Evolutionary conservation across 2,329 filamentous ascomycete species (phyloP), one percentile per base, ranked within the genome.

Genomic region (Colletotrichum sp.): DNA sequence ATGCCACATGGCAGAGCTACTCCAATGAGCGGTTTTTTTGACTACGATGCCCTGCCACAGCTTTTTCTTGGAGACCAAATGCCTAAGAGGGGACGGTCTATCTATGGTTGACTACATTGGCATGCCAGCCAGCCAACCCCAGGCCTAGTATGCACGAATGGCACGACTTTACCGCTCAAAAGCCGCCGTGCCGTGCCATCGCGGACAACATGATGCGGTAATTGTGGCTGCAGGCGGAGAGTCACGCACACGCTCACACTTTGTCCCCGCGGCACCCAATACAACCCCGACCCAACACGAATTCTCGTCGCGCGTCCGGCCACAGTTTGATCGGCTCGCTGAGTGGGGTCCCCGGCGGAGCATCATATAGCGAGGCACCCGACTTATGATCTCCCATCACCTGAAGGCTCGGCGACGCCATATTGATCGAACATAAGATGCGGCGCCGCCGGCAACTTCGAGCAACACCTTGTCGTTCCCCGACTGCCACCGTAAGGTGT

Each of bases 331-430:
- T 75, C 75, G 62, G 34, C 75, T 70, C 16, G 36, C 16, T 28
- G n/a, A 12, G 59, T 71, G 73, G 58, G 68, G 65, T 12, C 69
- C 24, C 43, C 21, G 26, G 48, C 56, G 73, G 69, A 76, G 73
- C 67, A 68, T 72, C 69, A 75, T 76, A 71, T 75, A 72, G 52
- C 68, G 73, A 73, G 36, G 52, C 38, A 75, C 52, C 66, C 72
- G 72, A 66, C 59, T 72, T 76, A 76, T 76, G 75, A 73, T 76
- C 73, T 62, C 64, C 75, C 68, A 26, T 75, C 63, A 72, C 56
- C 71, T 71, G n/a, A 43, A 59, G 16, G 32, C 69, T 24, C 34
- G 30, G 36, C 69, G 61, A 56, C 48, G 32, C 69, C 63, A 61
- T 28, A 74, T 21, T 30, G 55, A 48, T 55, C 30, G 43, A 58